Evolutionary conservation across 768 basidiomycete genomes (phyloP), one percentile per base, ranked within the genome.

Genomic region (Coprinellus micaceus): DNA sequence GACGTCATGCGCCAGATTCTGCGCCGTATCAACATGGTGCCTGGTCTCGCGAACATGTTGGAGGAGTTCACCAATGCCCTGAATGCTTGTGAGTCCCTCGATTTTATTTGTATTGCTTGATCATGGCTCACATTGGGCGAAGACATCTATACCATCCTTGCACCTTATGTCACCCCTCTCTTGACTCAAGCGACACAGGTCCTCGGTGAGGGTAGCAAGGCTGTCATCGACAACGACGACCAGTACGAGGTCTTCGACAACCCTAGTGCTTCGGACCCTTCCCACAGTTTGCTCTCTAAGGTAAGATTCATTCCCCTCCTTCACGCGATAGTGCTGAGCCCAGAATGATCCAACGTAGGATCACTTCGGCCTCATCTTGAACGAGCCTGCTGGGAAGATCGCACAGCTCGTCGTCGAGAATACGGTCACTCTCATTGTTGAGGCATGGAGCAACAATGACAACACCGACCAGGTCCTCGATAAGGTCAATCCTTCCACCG

Each of bases 341-440:
- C 29, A 41, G 41, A 50, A 11, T 51, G n/a, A 33, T 9, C 9
- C 44, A 26, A 46, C 57, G 2, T 56, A 86, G 83, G 87, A 88
- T 64, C 86, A 89, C 68, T 88, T 89, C 63, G 81, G 74, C 4
- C 77, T 87, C 41, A 84, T 88, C 52, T 72, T 88, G 51, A 89
- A 89, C 65, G 85, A 88, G 63, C 86, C 88, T 0, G 88, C 88
- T 11, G 87, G 88, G 3, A 84, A 86, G 65, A 82, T 89, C 49
- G 88, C 87, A 7, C 77, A 82, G 63, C 67, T 86, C 25, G 79
- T 91, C 13, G 86, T 88, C 12, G 79, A 82, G 61, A 69, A 89
- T 65, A 70, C 74, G 12, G 84, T 86, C 52, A 79, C 79, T 52
- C 69, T 82, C 24, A 79, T 89, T 39, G 85, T 88, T 25, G 61